phyloP scores from a whole-genome alignment of 1,284 basidiomycete genomes.

The Cutaneotrichosporon sp. region DNA sequence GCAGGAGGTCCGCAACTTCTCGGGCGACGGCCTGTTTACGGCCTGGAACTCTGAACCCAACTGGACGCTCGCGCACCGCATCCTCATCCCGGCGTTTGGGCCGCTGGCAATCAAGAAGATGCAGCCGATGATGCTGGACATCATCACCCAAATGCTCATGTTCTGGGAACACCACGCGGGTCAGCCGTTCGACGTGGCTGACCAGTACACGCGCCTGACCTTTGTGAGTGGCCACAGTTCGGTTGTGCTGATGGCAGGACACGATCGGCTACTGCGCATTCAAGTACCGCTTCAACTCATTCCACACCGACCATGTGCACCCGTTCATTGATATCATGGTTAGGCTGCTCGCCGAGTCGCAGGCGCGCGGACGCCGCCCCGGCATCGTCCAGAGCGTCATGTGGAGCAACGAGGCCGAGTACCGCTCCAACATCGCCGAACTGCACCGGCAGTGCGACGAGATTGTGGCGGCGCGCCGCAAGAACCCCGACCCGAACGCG shows the following conservation, averaged over 20 bases:
- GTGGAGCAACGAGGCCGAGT: conserved; percentile 14
- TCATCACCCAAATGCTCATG: conserved; percentile 57
- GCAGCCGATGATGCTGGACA: conserved; percentile 58
- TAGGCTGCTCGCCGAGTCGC: conserved; percentile 20
- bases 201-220: conserved; percentile 21
- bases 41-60: conserved; percentile 57
- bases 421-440: conserved; percentile 17
- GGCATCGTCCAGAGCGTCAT: conserved; percentile 12
- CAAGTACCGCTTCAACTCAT: conserved; percentile 53
- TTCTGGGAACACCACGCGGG: conserved; percentile 24
- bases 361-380: conserved; percentile 9
- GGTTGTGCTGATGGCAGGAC: conserved; percentile 14
- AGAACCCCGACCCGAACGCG: conserved; percentile 22
- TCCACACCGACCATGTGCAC: conserved; percentile 49
- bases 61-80: conserved; percentile 58
- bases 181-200: conserved; percentile 25
- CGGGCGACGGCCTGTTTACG: conserved; percentile 55
- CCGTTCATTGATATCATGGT: conserved; percentile 53
- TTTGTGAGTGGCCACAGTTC: conserved; percentile 14
- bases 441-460: conserved; percentile 22
- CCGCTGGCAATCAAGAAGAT: conserved; percentile 57
- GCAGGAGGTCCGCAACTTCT: conserved; percentile 54
- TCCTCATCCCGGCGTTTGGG: conserved; percentile 61
- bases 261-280: conserved; percentile 47
- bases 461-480: conserved; percentile 21